phyloP scores from a whole-genome alignment of 2,329 filamentous ascomycete species.

The Cladosporium oxysporum region DNA sequence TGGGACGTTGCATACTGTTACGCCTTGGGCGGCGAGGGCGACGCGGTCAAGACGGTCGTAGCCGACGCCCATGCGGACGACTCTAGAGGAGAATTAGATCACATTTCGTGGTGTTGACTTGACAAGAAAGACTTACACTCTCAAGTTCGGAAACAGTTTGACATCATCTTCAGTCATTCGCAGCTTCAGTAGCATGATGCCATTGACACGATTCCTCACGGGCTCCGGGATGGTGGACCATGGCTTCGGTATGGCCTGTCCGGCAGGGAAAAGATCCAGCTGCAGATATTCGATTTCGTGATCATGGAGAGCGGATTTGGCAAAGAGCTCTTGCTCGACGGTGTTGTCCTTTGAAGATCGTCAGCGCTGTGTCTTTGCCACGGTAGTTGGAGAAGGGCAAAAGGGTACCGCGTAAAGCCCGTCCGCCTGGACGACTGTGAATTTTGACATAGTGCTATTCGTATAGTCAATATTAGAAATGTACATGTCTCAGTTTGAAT shows the following conservation, averaged over 20 bases:
- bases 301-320: conserved; percentile 28
- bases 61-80: conserved; percentile 38
- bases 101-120: background rate
- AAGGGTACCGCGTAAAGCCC: conserved; percentile 31
- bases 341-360: conserved; percentile 24
- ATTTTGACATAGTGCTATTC: conserved; percentile 21
- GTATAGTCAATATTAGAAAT: background rate
- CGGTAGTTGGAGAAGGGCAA: no score
- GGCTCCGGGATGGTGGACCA: conserved; percentile 35
- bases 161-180: conserved; percentile 32
- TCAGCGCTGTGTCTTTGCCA: background rate
- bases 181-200: conserved; percentile 36
- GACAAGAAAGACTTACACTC: conserved; percentile 28
- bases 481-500: background rate
- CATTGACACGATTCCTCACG: conserved; percentile 30
- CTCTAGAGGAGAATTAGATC: conserved; percentile 23
- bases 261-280: conserved; percentile 28
- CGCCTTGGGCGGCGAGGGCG: conserved; percentile 28
- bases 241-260: conserved; percentile 28
- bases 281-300: conserved; percentile 31
- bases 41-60: conserved; percentile 36
- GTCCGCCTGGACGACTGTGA: conserved; percentile 36
- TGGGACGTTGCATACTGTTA: conserved; percentile 36
- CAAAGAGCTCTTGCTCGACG: conserved; percentile 34
- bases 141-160: conserved; percentile 34